Base-by-base conservation (phyloP, 352 stramenopile species). In the Elongisporangium prolatum region DNA sequence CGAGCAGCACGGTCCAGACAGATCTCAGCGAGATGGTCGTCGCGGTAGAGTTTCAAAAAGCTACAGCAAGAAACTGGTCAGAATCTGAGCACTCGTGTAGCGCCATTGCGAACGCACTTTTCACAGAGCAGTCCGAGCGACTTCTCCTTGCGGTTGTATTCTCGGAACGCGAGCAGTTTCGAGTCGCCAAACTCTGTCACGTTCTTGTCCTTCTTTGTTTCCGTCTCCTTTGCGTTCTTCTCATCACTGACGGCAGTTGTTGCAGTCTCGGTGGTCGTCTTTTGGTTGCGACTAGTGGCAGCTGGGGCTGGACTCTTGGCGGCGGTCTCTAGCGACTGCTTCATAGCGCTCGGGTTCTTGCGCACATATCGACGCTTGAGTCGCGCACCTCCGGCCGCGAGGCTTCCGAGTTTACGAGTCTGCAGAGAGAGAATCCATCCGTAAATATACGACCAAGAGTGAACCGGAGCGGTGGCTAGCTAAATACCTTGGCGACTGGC, bases 91-190 rank as follows among this genome's bases (percentile, higher is more conserved):
- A 18, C 22, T 24, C 10, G 14, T 47, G 50, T 10, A 0, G 16
- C n/a, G 20, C 44, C 21, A 13, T 48, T 6, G 20, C 54, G 44
- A 17, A 79, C 77, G 59, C 68, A 95, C 85, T 95, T 95, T 74
- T 93, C 85, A 63, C 83, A 93, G 5, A 95, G 69, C 54, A 95
- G 55, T 2, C 85, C 85, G 4, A 95, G 77, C 4, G 85, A 95
- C 48, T 95, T 95, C 34, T 95, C 81, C 67, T 95, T 95, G 51
- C 85, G 81, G 59, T 88, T 95, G 75, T 95, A 95, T 68, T 93
- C 83, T 60, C 83, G 75, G 59, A 88, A 93, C 7, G 81, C 81
- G 44, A 88, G 80, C 56, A 86, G 89, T 11, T 59, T 64, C 7
- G 65, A 60, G 54, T 85, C 69, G 11, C 82, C 66, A 4, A 2